These are phyloP conservation scores for Ambispora gerdemannii DNA, from an alignment of 192 early-diverging fungal genomes.

Conservation along the genomic window DNA sequence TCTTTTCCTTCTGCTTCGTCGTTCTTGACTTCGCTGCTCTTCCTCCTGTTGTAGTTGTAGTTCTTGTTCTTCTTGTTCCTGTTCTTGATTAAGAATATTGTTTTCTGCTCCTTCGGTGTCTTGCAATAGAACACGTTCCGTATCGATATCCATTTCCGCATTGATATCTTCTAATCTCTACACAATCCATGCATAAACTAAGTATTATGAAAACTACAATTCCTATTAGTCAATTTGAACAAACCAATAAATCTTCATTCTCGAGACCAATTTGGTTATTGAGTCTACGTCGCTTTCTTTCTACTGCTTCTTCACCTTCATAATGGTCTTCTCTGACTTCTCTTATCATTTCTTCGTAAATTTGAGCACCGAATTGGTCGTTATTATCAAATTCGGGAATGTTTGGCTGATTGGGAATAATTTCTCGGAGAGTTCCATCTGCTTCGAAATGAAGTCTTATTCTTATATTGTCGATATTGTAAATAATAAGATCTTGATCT, in stretches of 20 bases:
- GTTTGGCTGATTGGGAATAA: neutral
- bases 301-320: neutral
- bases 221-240: too few species aligned
- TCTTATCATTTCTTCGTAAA: neutral
- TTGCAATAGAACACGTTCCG: neutral
- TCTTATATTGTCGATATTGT: neutral
- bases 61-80: neutral
- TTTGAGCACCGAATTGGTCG: neutral
- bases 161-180: neutral
- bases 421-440: constrained; percentile 20
- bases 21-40: neutral
- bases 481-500: neutral
- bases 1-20: neutral
- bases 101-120: neutral
- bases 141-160: neutral
- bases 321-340: constrained; percentile 18
- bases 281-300: neutral
- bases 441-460: constrained; percentile 27
- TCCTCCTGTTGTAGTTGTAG: neutral
- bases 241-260: too few species aligned
- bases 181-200: neutral
- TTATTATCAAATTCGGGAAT: neutral
- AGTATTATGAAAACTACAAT: neutral
- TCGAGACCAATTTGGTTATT: neutral
- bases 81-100: neutral